Percentiles rank a stretch among this genome's conserved stretches.
Evolutionary conservation across 345 rosid genomes (phyloP).

Genomic region (Syzygium grande): DNA sequence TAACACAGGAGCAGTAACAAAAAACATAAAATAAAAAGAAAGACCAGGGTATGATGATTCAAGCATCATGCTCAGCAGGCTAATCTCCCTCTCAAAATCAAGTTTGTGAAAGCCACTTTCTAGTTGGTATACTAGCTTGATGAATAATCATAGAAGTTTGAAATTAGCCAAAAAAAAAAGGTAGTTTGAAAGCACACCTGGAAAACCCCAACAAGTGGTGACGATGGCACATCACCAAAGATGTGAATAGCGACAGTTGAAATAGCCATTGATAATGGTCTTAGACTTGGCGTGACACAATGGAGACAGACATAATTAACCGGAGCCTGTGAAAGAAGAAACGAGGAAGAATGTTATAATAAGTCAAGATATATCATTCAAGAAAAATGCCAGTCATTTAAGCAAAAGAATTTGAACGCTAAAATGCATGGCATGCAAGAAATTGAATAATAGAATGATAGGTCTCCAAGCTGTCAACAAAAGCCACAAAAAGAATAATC

Average conservation of each 20-base stretch:
- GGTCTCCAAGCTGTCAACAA: neutral
- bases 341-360: neutral
- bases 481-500: neutral
- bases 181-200: conserved; percentile 41
- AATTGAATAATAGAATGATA: neutral
- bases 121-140: neutral
- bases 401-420: neutral
- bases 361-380: neutral
- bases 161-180: neutral
- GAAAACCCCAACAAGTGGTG: conserved; percentile 90
- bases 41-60: neutral
- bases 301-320: conserved; percentile 94
- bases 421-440: neutral
- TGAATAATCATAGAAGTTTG: neutral
- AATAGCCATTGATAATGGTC: conserved; percentile 92
- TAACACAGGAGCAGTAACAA: neutral
- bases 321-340: conserved; percentile 54
- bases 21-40: neutral
- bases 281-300: conserved; percentile 79
- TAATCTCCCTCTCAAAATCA: neutral
- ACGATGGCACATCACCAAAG: conserved; percentile 97
- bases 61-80: neutral
- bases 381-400: neutral
- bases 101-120: neutral
- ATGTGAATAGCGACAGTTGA: conserved; percentile 90